phyloP scores from a whole-genome alignment of 805 yeast species.

The Wickerhamomyces alni region DNA sequence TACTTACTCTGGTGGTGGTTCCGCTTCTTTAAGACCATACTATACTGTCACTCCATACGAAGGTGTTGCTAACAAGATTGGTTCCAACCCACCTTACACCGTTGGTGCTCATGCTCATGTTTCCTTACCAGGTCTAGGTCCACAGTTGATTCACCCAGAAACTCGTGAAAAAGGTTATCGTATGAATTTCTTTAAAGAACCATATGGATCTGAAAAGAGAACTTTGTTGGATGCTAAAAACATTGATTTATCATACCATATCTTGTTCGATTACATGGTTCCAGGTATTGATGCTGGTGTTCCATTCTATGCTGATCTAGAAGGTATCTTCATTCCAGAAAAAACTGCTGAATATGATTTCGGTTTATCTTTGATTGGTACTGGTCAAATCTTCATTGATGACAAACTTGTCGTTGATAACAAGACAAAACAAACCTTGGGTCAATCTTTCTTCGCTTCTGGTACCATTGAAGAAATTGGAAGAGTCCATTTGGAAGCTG shows the following conservation, averaged over 20 bases:
- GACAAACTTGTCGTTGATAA: conserved; percentile 51
- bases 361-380: conserved; percentile 48
- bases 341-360: conserved; percentile 42
- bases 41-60: conserved; percentile 45
- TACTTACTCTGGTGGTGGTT: conserved; percentile 56
- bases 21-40: conserved; percentile 46
- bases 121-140: conserved; percentile 29
- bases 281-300: conserved; percentile 11
- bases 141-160: conserved; percentile 17
- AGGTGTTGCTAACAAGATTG: conserved; percentile 31
- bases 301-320: conserved; percentile 41
- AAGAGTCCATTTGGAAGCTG: conserved; percentile 33
- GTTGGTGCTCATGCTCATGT: conserved; percentile 32
- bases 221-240: conserved; percentile 25
- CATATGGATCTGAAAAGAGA: conserved; percentile 15
- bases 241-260: conserved; percentile 16
- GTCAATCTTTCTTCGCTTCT: conserved; percentile 44
- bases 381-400: conserved; percentile 49
- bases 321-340: conserved; percentile 41
- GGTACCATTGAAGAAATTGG: conserved; percentile 50
- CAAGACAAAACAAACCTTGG: conserved; percentile 43
- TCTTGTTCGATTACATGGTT: conserved; percentile 27
- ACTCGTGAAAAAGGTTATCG: conserved; percentile 22
- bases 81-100: conserved; percentile 22
- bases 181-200: conserved; percentile 22